Base-by-base conservation (phyloP, 805 yeast species). In the Blastobotrys peoriensis region DNA sequence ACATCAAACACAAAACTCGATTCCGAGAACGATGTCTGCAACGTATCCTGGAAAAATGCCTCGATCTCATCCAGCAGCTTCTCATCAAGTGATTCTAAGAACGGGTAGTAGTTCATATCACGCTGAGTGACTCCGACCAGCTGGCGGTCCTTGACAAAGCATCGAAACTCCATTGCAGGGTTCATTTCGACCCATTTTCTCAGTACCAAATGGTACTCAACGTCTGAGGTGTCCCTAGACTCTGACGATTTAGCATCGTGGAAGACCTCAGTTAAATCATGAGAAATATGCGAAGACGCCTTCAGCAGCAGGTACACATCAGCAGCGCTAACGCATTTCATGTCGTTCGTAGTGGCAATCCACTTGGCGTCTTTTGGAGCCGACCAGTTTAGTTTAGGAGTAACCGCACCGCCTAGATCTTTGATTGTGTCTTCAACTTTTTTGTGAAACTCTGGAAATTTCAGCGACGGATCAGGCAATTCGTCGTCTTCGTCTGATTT, bases 361-460 rank as follows among this genome's bases (percentile, higher is more conserved):
- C 98, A 93, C 0, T 81, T 76, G 1, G 98, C 86, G 65, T 93
- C 99, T 58, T 81, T 82, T 1, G 99, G 98, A 1, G 96, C 84
- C 0, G 97, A 87, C 98, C 98, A 93, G 68, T 93, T 93, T 54
- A 91, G 67, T 58, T 93, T 93, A 1, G 98, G 98, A 1, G 86
- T 73, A 2, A 88, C 86, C 1, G 77, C 66, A 0, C 83, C 83
- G 39, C 74, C 59, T 8, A 67, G 66, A 36, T 70, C 67, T 2
- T 52, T 48, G 10, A 93, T 74, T 0, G 70, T 58, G 0, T 54
- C 47, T 28, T 66, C 65, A 15, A 91, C 69, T 36, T 68, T 54
- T 0, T 66, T 54, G 57, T 89, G 94, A 17, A 88, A 66, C 0
- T 75, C 81, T 6, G 69, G 68, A 53, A 88, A 87, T 20, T 66